Percentiles rank a stretch among this genome's conserved stretches.
These are phyloP conservation scores for Zoysia japonica DNA, from an alignment of 176 grass and related monocot genomes.

Conservation along the genomic window DNA sequence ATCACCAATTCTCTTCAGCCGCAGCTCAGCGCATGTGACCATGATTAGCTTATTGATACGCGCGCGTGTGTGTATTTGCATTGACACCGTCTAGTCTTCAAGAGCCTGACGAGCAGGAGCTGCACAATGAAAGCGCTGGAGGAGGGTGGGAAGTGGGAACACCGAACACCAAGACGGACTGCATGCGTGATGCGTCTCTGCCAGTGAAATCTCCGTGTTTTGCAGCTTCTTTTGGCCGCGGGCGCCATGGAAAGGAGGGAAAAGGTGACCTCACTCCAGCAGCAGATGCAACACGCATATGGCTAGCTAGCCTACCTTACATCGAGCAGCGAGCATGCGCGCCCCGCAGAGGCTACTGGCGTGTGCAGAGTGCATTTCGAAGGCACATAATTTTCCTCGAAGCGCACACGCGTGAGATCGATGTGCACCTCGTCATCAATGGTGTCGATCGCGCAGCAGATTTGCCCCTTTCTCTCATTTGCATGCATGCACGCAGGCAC, in stretches of 20 bases:
- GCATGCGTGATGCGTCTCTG: neutral
- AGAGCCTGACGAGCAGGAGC: neutral
- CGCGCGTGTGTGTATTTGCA: neutral
- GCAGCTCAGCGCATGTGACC: conserved; percentile 47
- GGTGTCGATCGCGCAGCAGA: conserved; percentile 37
- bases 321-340: neutral
- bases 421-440: conserved; percentile 41
- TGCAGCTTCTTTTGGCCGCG: neutral
- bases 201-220: conserved; percentile 1
- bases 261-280: conserved; percentile 35
- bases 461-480: conserved; percentile 26
- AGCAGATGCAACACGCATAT: neutral
- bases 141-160: neutral
- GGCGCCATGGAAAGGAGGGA: conserved; percentile 37
- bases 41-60: conserved; percentile 36
- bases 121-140: conserved; percentile 22
- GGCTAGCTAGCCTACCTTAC: neutral
- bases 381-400: conserved; percentile 49
- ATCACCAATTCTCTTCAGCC: conserved; percentile 34
- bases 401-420: conserved; percentile 25
- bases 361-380: conserved; percentile 38
- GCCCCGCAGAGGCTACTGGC: neutral
- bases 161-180: conserved; percentile 10
- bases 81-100: neutral
- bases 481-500: neutral